Evolutionary conservation across 805 yeast species (phyloP).

Genomic region (Myxozyma monticola): DNA sequence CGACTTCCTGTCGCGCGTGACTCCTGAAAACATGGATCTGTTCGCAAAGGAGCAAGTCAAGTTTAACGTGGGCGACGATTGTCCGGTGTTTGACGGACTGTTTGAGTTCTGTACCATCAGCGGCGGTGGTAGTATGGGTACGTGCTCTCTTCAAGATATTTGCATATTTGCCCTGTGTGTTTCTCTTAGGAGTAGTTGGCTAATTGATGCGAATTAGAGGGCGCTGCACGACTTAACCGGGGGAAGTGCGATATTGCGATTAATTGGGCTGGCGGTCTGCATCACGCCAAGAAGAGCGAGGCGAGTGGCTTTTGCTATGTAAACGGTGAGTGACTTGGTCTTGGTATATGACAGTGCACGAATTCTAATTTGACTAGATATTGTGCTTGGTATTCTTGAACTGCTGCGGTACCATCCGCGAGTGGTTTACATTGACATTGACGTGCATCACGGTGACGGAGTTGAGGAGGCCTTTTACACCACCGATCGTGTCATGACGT

Average conservation of each 20-base stretch:
- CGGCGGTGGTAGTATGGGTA: constrained; percentile 89
- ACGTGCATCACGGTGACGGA: constrained; percentile 96
- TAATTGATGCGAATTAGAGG: constrained; percentile 41
- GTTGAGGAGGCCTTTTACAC: constrained; percentile 96
- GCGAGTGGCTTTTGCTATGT: constrained; percentile 95
- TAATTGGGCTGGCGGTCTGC: constrained; percentile 95
- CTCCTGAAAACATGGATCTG: constrained; percentile 26
- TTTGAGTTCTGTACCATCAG: constrained; percentile 85
- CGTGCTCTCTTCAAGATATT: neutral
- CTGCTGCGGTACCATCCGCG: constrained; percentile 86
- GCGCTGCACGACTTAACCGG: constrained; percentile 81
- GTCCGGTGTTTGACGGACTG: constrained; percentile 93
- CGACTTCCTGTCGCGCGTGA: constrained; percentile 54
- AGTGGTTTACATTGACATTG: constrained; percentile 90
- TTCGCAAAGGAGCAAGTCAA: constrained; percentile 85
- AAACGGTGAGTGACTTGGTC: constrained; percentile 43
- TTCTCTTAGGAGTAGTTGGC: neutral
- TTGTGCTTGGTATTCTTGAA: constrained; percentile 83
- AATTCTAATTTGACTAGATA: constrained; percentile 49
- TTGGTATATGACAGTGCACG: neutral
- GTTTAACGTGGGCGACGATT: constrained; percentile 93
- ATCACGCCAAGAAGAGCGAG: constrained; percentile 92
- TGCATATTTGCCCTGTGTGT: too few species aligned
- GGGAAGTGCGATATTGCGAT: constrained; percentile 93
- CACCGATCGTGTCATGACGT: constrained; percentile 95